Conservation (phyloP, 805 yeast genomes). For the Suhomyces xylopsoci region DNA sequence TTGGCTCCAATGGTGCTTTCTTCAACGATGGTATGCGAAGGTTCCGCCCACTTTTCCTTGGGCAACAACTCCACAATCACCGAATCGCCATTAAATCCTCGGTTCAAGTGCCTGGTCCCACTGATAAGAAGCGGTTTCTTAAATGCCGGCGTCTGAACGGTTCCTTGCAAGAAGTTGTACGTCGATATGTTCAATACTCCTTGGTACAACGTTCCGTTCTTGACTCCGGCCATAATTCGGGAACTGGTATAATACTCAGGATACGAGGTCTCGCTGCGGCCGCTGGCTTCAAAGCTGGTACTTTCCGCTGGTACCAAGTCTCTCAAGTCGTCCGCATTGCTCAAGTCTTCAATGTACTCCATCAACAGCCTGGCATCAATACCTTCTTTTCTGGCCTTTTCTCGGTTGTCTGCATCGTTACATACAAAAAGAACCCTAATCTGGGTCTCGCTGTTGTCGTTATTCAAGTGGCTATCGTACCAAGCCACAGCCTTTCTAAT, state of each 20-base stretch:
- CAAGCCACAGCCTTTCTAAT: conserved; percentile 73
- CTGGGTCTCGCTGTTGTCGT: conserved; percentile 22
- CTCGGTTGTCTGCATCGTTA: conserved; percentile 70
- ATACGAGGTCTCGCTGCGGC: conserved; percentile 54
- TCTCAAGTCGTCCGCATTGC: conserved; percentile 68
- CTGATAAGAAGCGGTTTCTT: conserved; percentile 77
- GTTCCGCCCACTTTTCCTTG: conserved; percentile 80
- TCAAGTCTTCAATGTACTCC: conserved; percentile 70
- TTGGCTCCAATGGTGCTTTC: conserved; percentile 61
- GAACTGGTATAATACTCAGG: conserved; percentile 79
- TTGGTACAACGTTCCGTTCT: conserved; percentile 81
- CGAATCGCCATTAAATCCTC: conserved; percentile 89
- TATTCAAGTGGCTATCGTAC: conserved; percentile 63
- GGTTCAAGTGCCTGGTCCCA: conserved; percentile 81
- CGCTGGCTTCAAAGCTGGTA: conserved; percentile 31
- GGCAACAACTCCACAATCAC: conserved; percentile 91
- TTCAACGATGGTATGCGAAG: conserved; percentile 75
- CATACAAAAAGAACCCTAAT: conserved; percentile 61
- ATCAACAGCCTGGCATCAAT: conserved; percentile 53
- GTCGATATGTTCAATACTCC: conserved; percentile 79
- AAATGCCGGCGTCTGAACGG: conserved; percentile 66
- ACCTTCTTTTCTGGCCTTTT: conserved; percentile 53
- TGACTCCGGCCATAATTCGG: conserved; percentile 85
- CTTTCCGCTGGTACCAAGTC: conserved; percentile 70
- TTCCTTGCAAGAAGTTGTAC: conserved; percentile 86